Evolutionary conservation across 208 protist genomes (phyloP).

Genomic region (Leishmania turanica): DNA sequence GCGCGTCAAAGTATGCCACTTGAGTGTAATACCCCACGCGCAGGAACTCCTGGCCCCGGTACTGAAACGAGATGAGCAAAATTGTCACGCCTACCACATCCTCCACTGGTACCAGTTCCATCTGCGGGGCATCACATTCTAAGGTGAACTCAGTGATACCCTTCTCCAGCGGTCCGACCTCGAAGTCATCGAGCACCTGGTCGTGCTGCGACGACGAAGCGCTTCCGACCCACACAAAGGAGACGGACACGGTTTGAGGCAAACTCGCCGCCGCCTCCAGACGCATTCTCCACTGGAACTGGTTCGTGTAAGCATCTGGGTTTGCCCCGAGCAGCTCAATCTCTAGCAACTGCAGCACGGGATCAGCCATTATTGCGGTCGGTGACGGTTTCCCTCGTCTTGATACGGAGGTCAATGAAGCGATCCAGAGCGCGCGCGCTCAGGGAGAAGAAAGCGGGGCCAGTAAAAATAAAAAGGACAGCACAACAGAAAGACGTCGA

Average conservation of each 20-base stretch:
- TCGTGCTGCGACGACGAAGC: constrained; percentile 94
- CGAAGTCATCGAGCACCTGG: constrained; percentile 96
- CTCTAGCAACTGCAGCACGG: constrained; percentile 87
- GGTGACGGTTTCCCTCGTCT: neutral
- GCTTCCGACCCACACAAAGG: constrained; percentile 98
- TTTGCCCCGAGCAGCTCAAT: constrained; percentile 87
- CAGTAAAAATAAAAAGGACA: neutral
- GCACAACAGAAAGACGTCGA: neutral
- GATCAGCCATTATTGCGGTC: constrained; percentile 50
- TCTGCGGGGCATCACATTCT: constrained; percentile 93
- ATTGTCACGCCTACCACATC: constrained; percentile 97
- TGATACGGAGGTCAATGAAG: neutral
- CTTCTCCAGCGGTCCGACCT: constrained; percentile 95
- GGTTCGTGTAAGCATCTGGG: constrained; percentile 56
- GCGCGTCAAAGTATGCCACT: constrained; percentile 91
- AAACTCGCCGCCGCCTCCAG: constrained; percentile 64
- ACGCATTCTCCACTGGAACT: constrained; percentile 79
- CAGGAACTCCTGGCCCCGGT: constrained; percentile 95
- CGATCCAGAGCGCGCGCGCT: neutral
- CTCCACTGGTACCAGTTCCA: constrained; percentile 84
- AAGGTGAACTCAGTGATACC: constrained; percentile 96
- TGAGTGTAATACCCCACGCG: constrained; percentile 98
- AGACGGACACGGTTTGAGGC: constrained; percentile 94
- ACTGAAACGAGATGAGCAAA: constrained; percentile 96
- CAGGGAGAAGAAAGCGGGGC: neutral